A percentile compares a stretch with the other conserved stretches of the same genome.
Conservation (phyloP, 2,329 filamentous ascomycete species). For the Cylindrodendrum hubeiense region DNA sequence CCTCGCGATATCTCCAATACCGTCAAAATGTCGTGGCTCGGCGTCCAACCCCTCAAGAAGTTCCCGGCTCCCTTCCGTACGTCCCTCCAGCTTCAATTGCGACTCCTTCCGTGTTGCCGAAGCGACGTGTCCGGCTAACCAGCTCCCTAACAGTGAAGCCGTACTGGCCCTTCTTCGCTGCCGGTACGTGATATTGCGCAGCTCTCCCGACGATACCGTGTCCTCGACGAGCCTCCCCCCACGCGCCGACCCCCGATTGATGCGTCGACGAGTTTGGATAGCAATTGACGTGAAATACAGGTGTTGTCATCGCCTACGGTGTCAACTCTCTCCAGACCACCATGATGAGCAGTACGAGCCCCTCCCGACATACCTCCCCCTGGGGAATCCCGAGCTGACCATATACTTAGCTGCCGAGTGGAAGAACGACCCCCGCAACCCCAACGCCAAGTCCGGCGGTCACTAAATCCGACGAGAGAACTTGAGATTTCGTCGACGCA, state of each 20-base stretch:
- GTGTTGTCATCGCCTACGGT: constrained; percentile 89
- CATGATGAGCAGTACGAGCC: constrained; percentile 78
- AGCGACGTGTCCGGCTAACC: constrained; percentile 45
- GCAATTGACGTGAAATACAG: constrained; percentile 60
- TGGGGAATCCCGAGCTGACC: constrained; percentile 38
- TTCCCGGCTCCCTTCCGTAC: constrained; percentile 83
- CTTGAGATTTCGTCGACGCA: constrained; percentile 41
- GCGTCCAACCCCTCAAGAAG: constrained; percentile 77
- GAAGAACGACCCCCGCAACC: constrained; percentile 97
- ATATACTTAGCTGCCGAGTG: constrained; percentile 81
- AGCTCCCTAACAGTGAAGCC: constrained; percentile 76
- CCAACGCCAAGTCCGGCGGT: constrained; percentile 62
- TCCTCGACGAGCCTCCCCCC: constrained; percentile 19
- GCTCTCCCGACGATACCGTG: constrained; percentile 25
- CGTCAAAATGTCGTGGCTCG: constrained; percentile 81
- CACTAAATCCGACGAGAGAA: constrained; percentile 55
- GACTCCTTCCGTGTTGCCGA: constrained; percentile 32
- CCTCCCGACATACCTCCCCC: constrained; percentile 7
- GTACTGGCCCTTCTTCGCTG: constrained; percentile 92
- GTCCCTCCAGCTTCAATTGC: constrained; percentile 58
- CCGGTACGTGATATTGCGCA: constrained; percentile 75
- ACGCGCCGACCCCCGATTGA: constrained; percentile 36
- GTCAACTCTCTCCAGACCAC: constrained; percentile 85
- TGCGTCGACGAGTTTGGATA: constrained; percentile 31
- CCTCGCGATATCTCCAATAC: constrained; percentile 52